A percentile compares a stretch with the other conserved stretches of the same genome.
These are phyloP conservation scores for Capsicum rhomboideum DNA, from an alignment of 257 asterid species.

Conservation along the genomic window DNA sequence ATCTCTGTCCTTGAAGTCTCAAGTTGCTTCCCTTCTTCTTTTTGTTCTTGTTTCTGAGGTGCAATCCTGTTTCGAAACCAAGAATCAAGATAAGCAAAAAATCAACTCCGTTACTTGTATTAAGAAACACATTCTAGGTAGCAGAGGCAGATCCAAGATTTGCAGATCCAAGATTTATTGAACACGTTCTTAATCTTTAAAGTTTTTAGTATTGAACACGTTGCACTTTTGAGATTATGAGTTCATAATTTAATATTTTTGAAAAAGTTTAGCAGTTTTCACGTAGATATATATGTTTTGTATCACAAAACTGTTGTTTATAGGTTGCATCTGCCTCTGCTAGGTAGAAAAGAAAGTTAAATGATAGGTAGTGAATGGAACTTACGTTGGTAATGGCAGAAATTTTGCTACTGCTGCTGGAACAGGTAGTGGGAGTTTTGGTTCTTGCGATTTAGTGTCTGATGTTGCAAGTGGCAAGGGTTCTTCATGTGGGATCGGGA, in stretches of 20 bases:
- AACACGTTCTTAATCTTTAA: too few species aligned
- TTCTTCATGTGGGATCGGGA: constrained; percentile 30
- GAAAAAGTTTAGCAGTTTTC: not conserved
- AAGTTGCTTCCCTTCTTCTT: constrained; percentile 4
- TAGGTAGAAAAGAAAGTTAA: not conserved
- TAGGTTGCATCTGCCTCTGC: not conserved
- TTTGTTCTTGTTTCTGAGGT: not conserved
- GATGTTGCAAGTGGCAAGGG: constrained; percentile 11
- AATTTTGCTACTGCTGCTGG: constrained; percentile 2
- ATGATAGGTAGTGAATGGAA: not conserved
- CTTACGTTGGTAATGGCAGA: constrained; percentile 18
- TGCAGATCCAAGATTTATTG: not conserved
- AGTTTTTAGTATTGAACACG: not conserved
- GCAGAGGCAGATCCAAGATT: not conserved
- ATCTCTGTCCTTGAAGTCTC: constrained; percentile 10
- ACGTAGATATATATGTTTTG: not conserved
- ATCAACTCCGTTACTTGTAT: not conserved
- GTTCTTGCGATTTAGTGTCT: constrained; percentile 7
- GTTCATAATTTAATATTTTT: not conserved
- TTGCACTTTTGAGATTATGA: not conserved
- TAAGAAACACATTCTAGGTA: not conserved
- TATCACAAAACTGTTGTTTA: too few species aligned
- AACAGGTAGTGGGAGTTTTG: not conserved
- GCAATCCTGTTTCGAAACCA: not conserved
- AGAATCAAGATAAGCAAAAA: not conserved